These are phyloP conservation scores for Ceratocystis papillata DNA, from an alignment of 2,329 filamentous ascomycete species.

Conservation along the genomic window DNA sequence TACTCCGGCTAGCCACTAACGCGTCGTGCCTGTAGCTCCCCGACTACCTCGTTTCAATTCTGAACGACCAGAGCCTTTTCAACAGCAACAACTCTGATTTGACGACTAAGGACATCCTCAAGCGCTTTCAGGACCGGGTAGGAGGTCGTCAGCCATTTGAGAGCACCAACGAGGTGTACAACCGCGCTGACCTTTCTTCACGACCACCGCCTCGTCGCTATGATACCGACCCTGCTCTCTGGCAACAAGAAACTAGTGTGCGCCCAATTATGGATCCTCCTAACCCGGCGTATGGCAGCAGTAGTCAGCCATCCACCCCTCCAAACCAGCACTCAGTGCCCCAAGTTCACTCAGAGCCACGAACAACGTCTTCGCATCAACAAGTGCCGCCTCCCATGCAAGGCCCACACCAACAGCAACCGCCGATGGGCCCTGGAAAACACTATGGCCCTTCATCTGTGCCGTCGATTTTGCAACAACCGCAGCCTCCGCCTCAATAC, in stretches of 20 bases:
- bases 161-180: conserved; percentile 47
- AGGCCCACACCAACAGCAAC: conserved; percentile 14
- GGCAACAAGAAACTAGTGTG: conserved; percentile 75
- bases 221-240: conserved; percentile 76
- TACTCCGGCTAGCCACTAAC: conserved; percentile 25
- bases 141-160: conserved; percentile 46
- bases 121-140: conserved; percentile 73
- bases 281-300: conserved; percentile 28
- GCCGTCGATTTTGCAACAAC: conserved; percentile 23
- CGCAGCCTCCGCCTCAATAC: conserved; percentile 20
- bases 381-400: conserved; percentile 19
- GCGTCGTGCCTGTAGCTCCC: conserved; percentile 55
- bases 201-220: conserved; percentile 52
- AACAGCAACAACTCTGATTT: conserved; percentile 66
- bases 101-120: conserved; percentile 94
- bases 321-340: conserved; percentile 24
- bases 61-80: conserved; percentile 74
- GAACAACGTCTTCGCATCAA: conserved; percentile 18
- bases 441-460: conserved; percentile 16
- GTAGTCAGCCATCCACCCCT: conserved; percentile 23
- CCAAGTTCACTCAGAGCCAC: conserved; percentile 21
- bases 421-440: conserved; percentile 15
- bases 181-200: conserved; percentile 47
- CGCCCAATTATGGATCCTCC: conserved; percentile 57
- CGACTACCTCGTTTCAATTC: conserved; percentile 74